A percentile compares a stretch with the other conserved stretches of the same genome.
Conservation (phyloP, 192 early-diverging fungal species). For the Blastocladiella britannica region DNA sequence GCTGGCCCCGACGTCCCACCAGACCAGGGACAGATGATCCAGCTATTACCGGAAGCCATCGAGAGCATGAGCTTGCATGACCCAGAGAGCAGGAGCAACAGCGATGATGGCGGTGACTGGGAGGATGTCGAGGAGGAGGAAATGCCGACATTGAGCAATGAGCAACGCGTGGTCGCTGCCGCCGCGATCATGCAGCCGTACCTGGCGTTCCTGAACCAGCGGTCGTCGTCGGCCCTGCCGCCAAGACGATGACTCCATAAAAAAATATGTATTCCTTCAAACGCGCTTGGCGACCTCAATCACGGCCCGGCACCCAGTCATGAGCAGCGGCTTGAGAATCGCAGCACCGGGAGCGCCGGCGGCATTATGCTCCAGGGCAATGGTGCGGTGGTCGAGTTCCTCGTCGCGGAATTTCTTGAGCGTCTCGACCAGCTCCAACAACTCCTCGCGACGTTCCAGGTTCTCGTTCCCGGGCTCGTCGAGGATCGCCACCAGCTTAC, state of each 20-base stretch:
- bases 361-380: slow-evolving; percentile 68
- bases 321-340: slow-evolving; percentile 51
- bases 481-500: neutral
- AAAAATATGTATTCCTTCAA: slow-evolving; percentile 14
- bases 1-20: no score
- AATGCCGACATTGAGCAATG: neutral
- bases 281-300: slow-evolving; percentile 77
- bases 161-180: neutral
- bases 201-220: neutral
- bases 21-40: no score
- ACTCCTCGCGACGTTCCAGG: slow-evolving; percentile 37
- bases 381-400: slow-evolving; percentile 83
- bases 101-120: neutral
- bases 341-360: slow-evolving; percentile 59
- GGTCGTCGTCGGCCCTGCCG: no score
- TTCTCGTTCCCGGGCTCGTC: slow-evolving; percentile 58
- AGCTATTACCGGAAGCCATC: no score
- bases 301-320: slow-evolving; percentile 70
- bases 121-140: neutral
- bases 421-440: slow-evolving; percentile 36
- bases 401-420: slow-evolving; percentile 81
- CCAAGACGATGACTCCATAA: neutral
- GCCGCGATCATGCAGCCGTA: neutral
- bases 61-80: neutral
- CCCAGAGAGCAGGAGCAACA: neutral